phyloP scores from a whole-genome alignment of 306 rosid species.

The Cicer pinnatifidum region DNA sequence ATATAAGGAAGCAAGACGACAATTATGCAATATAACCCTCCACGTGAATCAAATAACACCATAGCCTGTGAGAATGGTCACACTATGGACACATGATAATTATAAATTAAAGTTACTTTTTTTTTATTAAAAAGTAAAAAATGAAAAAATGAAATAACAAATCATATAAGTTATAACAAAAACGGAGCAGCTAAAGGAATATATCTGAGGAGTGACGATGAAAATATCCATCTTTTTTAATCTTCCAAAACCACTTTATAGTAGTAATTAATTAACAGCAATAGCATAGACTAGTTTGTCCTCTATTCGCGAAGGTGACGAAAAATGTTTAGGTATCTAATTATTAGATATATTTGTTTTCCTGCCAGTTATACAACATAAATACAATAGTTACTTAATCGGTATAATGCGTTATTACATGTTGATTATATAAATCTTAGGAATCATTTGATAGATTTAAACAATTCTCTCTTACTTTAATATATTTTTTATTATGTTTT shows the following conservation, averaged over 20 bases:
- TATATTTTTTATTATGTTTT: too few relatives aligned
- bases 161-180: background rate
- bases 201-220: conserved; percentile 18
- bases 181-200: conserved; percentile 24
- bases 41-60: conserved; percentile 30
- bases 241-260: conserved; percentile 38
- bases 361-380: too few relatives aligned
- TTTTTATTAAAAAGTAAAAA: too few relatives aligned
- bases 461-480: too few relatives aligned
- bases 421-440: too few relatives aligned
- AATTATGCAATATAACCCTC: conserved; percentile 39
- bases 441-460: too few relatives aligned
- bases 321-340: too few relatives aligned
- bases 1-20: conserved; percentile 18
- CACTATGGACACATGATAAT: background rate
- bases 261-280: background rate
- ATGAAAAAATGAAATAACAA: background rate
- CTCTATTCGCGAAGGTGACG: background rate
- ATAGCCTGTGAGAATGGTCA: conserved; percentile 22
- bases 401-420: too few relatives aligned
- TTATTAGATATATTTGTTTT: too few relatives aligned
- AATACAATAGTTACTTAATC: too few relatives aligned
- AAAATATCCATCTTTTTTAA: background rate
- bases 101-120: background rate
- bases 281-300: background rate